Conservation (phyloP, 1,284 basidiomycete genomes). For the Mycena sp. region DNA sequence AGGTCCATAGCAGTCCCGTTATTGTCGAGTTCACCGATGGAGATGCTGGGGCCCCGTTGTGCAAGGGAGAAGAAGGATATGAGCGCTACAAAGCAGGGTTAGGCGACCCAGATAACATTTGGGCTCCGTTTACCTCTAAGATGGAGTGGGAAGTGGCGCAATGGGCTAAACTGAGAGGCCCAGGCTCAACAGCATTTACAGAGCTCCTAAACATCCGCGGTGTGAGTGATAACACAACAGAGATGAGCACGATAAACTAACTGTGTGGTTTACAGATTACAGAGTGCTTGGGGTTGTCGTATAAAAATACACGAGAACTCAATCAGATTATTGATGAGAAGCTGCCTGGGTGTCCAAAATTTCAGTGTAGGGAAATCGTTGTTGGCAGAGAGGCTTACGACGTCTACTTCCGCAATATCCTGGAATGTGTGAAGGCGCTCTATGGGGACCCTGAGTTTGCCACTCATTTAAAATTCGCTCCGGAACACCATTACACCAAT, state of each 20-base stretch:
- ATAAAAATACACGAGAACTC: no score
- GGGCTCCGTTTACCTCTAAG: constrained; percentile 13
- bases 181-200: constrained; percentile 26
- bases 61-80: constrained; percentile 1
- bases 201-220: constrained; percentile 24
- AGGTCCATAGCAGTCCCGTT: constrained; percentile 4
- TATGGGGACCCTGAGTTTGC: constrained; percentile 38
- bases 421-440: constrained; percentile 40
- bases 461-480: constrained; percentile 29
- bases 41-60: constrained; percentile 3
- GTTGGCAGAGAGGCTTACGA: constrained; percentile 17
- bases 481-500: constrained; percentile 33
- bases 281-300: constrained; percentile 39
- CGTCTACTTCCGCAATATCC: constrained; percentile 35
- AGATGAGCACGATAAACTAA: neutral
- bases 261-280: constrained; percentile 19
- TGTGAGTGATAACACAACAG: constrained; percentile 4
- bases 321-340: no score
- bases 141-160: constrained; percentile 28
- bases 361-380: constrained; percentile 23
- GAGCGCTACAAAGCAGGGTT: neutral
- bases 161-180: constrained; percentile 26
- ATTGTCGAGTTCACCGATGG: constrained; percentile 10
- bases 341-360: no score
- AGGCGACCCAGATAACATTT: neutral